Evolutionary conservation across 2,329 filamentous ascomycete genomes (phyloP).

Genomic region (Diplocarpon mali): DNA sequence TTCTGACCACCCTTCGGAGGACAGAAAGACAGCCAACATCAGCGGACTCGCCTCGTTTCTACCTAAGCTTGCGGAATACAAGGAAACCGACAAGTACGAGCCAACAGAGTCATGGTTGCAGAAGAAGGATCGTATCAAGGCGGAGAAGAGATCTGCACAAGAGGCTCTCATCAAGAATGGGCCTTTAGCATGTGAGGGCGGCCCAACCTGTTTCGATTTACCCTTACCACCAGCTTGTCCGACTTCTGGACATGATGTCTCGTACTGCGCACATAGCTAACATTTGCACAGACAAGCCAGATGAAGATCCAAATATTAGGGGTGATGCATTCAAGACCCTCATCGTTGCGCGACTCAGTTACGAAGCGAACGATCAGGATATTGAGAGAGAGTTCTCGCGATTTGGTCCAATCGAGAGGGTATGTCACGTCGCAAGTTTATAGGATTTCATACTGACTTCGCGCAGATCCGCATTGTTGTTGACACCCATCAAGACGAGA

Average conservation of each 20-base stretch:
- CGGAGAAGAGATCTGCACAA: constrained; percentile 63
- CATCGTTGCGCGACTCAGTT: constrained; percentile 82
- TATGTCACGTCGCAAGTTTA: constrained; percentile 33
- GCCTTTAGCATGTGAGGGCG: constrained; percentile 24
- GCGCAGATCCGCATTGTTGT: constrained; percentile 74
- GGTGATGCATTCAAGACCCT: constrained; percentile 93
- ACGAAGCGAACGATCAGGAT: constrained; percentile 80
- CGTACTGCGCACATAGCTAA: constrained; percentile 15
- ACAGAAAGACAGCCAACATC: constrained; percentile 64
- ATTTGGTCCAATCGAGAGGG: constrained; percentile 87
- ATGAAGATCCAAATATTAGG: constrained; percentile 75
- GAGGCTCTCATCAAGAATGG: constrained; percentile 36
- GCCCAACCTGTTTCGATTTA: constrained; percentile 22
- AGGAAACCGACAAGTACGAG: constrained; percentile 62
- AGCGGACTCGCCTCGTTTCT: constrained; percentile 66
- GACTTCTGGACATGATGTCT: constrained; percentile 12
- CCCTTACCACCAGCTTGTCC: constrained; percentile 14
- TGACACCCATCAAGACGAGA: constrained; percentile 59
- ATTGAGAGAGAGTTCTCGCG: constrained; percentile 88
- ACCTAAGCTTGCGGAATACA: constrained; percentile 63
- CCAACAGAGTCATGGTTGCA: constrained; percentile 92
- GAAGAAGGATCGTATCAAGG: constrained; percentile 69
- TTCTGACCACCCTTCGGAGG: constrained; percentile 70
- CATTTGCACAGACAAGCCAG: constrained; percentile 57
- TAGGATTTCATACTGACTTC: constrained; percentile 8